Base-by-base conservation (phyloP, 2,329 filamentous ascomycete genomes). In the Balansia obtecta region DNA sequence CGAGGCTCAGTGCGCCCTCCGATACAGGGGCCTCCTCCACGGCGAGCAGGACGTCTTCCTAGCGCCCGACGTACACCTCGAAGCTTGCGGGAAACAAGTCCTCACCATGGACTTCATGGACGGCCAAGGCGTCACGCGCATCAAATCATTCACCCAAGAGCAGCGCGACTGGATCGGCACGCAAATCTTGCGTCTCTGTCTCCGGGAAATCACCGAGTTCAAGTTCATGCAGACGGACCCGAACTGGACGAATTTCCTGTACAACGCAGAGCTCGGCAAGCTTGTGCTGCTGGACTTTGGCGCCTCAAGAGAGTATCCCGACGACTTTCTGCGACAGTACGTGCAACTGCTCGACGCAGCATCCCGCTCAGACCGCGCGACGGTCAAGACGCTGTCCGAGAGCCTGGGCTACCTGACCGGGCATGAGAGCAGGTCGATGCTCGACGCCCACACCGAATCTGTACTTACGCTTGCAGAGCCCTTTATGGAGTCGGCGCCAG, bases 211-310 rank as follows among this genome's bases (percentile, higher is more conserved):
- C 58, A 84, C 84, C 56, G 88, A 95, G 67, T 97, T 96, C 78
- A 83, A 77, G 53, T 97, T 95, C 71, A 98, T 98, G 93, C 93
- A 98, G 70, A 98, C 93, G 5, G 93, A 98, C 63, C 93, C 93
- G 40, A 98, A 98, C 73, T 98, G 93, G 93, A 97, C 91, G 34
- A 98, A 98, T 68, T 98, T 98, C 67, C 75, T 97, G 18, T 98
- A 88, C 74, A 93, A 97, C 60, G 72, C 81, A 1, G 59, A 71
- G 18, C 80, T 76, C 4, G 72, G 81, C 59, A 85, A 82, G 61
- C 82, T 98, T 13, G 90, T 95, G 66, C 79, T 98, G 1, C 82
- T 98, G 48, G 94, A 98, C 68, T 98, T 98, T 66, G 93, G 93
- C 52, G 93, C 93, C 37, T 89, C 85, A 18, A 78, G 93, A 59